Conservation (phyloP, 129 eudicot genomes). For the Cynara cardunculus region DNA sequence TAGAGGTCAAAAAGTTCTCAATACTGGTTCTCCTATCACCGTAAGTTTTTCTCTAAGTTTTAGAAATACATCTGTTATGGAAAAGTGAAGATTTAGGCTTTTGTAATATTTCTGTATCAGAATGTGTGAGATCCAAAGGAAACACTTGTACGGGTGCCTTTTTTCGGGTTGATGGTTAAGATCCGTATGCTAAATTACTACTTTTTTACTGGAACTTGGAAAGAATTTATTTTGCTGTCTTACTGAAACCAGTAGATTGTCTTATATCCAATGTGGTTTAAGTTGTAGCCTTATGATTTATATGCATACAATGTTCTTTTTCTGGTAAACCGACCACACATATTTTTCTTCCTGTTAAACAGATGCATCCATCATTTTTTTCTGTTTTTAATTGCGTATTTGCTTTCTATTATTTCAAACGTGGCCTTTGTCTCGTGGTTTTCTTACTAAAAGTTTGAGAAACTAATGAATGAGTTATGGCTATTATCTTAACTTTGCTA, state of each 20-base stretch:
- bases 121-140: too few species aligned
- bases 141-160: too few species aligned
- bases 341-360: background rate
- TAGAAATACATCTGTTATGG: too few species aligned
- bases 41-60: conserved; percentile 35
- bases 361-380: background rate
- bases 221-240: background rate
- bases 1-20: conserved; percentile 81
- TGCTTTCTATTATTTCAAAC: background rate
- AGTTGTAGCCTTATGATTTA: background rate
- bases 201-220: background rate
- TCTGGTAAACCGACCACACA: background rate
- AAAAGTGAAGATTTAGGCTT: too few species aligned
- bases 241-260: background rate
- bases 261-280: conserved; percentile 10
- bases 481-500: background rate
- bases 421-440: background rate
- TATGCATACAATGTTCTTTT: background rate
- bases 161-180: too few species aligned
- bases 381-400: background rate
- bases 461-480: background rate
- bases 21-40: conserved; percentile 97
- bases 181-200: background rate
- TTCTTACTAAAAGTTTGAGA: background rate
- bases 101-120: too few species aligned